These are phyloP conservation scores for Wickerhamiella cacticola DNA, from an alignment of 805 yeast genomes.

Conservation along the genomic window DNA sequence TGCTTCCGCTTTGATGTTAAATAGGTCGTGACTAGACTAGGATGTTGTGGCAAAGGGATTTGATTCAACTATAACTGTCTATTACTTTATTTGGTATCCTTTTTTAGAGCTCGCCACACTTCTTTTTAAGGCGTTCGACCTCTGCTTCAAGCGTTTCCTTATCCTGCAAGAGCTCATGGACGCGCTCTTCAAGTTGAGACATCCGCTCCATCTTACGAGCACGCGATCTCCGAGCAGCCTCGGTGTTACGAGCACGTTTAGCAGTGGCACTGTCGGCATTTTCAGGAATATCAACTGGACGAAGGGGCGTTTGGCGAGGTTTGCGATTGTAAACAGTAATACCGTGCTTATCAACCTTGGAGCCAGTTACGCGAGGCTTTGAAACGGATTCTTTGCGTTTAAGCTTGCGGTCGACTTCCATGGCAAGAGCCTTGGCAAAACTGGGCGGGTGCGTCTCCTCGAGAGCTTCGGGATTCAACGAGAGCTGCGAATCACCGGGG, in stretches of 20 bases:
- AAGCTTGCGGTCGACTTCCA: conserved; percentile 14
- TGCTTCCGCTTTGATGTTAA: too few species aligned
- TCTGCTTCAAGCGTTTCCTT: conserved; percentile 54
- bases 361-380: neutral
- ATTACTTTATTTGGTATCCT: neutral
- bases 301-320: conserved; percentile 57
- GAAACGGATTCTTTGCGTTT: conserved; percentile 6
- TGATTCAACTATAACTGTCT: neutral
- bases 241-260: conserved; percentile 91
- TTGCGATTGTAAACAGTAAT: conserved; percentile 67
- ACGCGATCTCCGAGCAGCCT: conserved; percentile 89
- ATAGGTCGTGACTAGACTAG: too few species aligned
- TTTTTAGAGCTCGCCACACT: conserved; percentile 12
- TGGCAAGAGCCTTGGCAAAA: conserved; percentile 14
- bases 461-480: neutral
- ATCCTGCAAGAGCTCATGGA: conserved; percentile 49
- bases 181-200: conserved; percentile 71
- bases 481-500: neutral
- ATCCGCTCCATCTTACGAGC: conserved; percentile 90
- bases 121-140: conserved; percentile 30
- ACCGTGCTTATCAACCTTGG: conserved; percentile 51
- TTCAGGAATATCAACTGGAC: conserved; percentile 49
- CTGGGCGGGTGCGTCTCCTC: conserved; percentile 2
- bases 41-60: too few species aligned
- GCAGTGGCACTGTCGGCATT: conserved; percentile 27